Evolutionary conservation across 2,329 filamentous ascomycete species (phyloP).

Genomic region (Coniochaeta ligniaria): DNA sequence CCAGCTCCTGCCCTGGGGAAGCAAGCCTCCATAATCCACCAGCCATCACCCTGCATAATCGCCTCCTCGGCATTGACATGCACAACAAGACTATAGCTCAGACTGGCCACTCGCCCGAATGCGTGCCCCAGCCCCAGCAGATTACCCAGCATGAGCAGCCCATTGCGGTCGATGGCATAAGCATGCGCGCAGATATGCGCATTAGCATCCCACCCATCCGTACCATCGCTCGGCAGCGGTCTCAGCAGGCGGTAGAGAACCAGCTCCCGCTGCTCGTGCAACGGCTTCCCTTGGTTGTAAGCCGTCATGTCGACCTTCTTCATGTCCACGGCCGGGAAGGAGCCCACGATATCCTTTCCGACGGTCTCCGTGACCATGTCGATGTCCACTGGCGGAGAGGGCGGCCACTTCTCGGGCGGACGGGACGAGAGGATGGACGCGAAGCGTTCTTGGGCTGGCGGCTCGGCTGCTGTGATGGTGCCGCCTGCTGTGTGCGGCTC

Average conservation of each 20-base stretch:
- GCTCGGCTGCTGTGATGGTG: conserved; percentile 25
- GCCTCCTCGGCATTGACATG: conserved; percentile 41
- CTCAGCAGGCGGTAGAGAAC: conserved; percentile 40
- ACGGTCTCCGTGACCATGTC: conserved; percentile 27
- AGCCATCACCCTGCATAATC: conserved; percentile 33
- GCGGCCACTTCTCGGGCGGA: conserved; percentile 33
- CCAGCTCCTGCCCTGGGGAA: conserved; percentile 41
- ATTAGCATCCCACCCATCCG: conserved; percentile 21
- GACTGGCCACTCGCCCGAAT: conserved; percentile 32
- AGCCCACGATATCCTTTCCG: conserved; percentile 28
- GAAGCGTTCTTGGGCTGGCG: conserved; percentile 34
- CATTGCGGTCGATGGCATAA: conserved; percentile 46
- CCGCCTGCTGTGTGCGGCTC: conserved; percentile 24
- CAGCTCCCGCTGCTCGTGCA: conserved; percentile 40
- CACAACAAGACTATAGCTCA: conserved; percentile 45
- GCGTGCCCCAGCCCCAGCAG: conserved; percentile 37
- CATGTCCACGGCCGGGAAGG: conserved; percentile 45
- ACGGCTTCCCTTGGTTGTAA: conserved; percentile 32
- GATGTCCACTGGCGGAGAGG: conserved; percentile 38
- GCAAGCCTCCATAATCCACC: conserved; percentile 47
- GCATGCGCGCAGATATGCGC: conserved; percentile 41
- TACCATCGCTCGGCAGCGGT: conserved; percentile 28
- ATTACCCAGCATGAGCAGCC: conserved; percentile 42
- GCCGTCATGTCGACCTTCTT: conserved; percentile 44
- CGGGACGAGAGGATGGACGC: conserved; percentile 28